phyloP scores from a whole-genome alignment of 805 yeast species.

The Wickerhamiella dianesei region DNA sequence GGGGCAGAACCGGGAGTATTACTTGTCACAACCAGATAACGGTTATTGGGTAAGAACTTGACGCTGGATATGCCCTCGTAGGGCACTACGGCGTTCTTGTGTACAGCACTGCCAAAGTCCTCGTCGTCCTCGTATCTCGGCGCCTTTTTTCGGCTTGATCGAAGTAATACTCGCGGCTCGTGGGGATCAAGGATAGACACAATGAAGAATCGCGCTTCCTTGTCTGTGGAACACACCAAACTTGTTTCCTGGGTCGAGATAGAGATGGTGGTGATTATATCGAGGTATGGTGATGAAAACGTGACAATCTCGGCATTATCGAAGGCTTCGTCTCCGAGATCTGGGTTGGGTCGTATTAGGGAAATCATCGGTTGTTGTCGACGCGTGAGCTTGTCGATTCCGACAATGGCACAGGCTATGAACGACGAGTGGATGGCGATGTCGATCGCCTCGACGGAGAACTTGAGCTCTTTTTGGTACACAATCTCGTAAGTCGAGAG shows the following conservation, averaged over 20 bases:
- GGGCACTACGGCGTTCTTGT: conserved; percentile 43
- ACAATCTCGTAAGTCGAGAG: conserved; percentile 47
- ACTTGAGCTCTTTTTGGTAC: conserved; percentile 53
- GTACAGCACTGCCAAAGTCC: conserved; percentile 39
- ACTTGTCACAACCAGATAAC: conserved; percentile 38
- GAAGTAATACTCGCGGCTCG: conserved; percentile 56
- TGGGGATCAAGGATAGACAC: conserved; percentile 51
- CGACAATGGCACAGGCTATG: conserved; percentile 72
- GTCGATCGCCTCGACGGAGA: conserved; percentile 69
- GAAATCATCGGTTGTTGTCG: conserved; percentile 66
- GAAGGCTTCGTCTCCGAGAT: conserved; percentile 11
- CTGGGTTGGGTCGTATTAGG: conserved; percentile 31
- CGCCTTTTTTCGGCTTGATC: conserved; percentile 42
- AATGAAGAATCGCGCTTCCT: conserved; percentile 68
- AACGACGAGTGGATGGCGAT: conserved; percentile 50
- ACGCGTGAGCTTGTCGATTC: conserved; percentile 53
- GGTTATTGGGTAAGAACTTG: conserved; percentile 52
- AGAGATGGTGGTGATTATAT: conserved; percentile 61
- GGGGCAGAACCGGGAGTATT: conserved; percentile 56
- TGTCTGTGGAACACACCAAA: conserved; percentile 58
- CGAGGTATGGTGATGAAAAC: conserved; percentile 72
- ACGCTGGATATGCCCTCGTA: conserved; percentile 76
- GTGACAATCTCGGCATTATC: conserved; percentile 44
- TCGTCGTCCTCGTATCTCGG: conserved; percentile 52
- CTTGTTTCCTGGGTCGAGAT: conserved; percentile 63